Evolutionary conservation across 805 yeast genomes (phyloP).

Genomic region (Wilhelminamyces savonicus): DNA sequence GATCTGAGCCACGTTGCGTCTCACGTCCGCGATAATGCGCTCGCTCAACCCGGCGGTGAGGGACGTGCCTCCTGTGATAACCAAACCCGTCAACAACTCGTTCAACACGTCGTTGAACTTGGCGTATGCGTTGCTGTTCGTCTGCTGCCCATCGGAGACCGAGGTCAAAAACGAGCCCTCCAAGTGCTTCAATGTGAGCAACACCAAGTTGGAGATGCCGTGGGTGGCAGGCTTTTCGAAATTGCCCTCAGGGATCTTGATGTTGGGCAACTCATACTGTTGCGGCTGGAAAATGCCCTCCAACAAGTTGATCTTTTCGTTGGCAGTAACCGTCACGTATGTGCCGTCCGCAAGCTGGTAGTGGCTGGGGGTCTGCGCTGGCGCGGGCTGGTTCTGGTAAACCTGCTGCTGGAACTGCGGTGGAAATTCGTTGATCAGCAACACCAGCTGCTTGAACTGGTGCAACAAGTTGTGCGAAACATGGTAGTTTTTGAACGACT

Average conservation of each 20-base stretch:
- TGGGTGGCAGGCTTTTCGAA: slow-evolving; percentile 42
- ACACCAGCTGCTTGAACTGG: slow-evolving; percentile 29
- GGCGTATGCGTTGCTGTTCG: slow-evolving; percentile 18
- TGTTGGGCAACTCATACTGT: slow-evolving; percentile 37
- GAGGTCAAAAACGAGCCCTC: slow-evolving; percentile 25
- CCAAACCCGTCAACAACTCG: slow-evolving; percentile 34
- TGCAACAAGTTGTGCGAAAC: slow-evolving; percentile 27
- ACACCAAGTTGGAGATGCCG: slow-evolving; percentile 38
- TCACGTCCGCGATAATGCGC: slow-evolving; percentile 49
- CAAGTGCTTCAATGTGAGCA: slow-evolving; percentile 29
- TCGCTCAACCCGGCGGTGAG: slow-evolving; percentile 50
- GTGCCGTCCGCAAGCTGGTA: slow-evolving; percentile 59
- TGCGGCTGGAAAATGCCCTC: slow-evolving; percentile 72
- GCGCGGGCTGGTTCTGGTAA: slow-evolving; percentile 16
- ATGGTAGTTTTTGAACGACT: slow-evolving; percentile 32
- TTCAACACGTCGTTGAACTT: slow-evolving; percentile 35
- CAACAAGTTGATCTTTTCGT: slow-evolving; percentile 48
- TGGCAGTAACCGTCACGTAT: slow-evolving; percentile 20
- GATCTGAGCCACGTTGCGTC: slow-evolving; percentile 33
- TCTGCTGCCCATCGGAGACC: slow-evolving; percentile 12
- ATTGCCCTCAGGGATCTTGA: slow-evolving; percentile 25
- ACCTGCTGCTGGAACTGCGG: neutral
- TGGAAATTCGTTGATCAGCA: slow-evolving; percentile 17
- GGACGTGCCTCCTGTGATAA: slow-evolving; percentile 58
- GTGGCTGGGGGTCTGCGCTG: slow-evolving; percentile 19